Evolutionary conservation across 1,284 basidiomycete species (phyloP), one percentile per base, ranked within the genome.

Genomic region (Erythrobasidium hasegawianum): DNA sequence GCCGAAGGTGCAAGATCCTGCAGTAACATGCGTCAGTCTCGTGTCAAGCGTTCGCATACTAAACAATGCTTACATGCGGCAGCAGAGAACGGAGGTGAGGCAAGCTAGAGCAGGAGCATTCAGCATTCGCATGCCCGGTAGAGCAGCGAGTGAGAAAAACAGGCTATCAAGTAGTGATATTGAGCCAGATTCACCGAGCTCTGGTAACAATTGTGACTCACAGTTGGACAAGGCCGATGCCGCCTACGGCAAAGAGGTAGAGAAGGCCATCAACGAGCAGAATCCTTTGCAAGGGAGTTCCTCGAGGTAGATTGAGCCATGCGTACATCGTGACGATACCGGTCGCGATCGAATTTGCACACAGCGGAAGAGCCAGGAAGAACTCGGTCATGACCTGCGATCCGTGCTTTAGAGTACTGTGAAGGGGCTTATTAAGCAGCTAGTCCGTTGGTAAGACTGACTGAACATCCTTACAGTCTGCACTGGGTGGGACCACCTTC

Each of bases 21-120:
- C 8, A 41, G 16, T n/a, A n/a, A n/a, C n/a, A 20, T 8, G 29
- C 27, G 24, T 20, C 11, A 55, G 22, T 13, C 5, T 39, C 20
- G 18, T 3, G 16, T 33, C 39, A 14, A 53, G 45, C 10, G n/a
- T 14, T 29, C 11, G 14, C 1, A 38, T 11, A 52, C 24, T 14
- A 22, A 16, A 20, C 14, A 13, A 22, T 16, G 39, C 62, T 57
- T 39, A 65, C 62, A 65, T 52, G 9, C 56, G 62, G 38, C 62
- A 65, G 62, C 62, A 65, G n/a, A 65, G 41, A 18, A 65, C 62
- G 4, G 62, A 65, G 5, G 62, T 65, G 9, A 65, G 24, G 8
- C 55, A 49, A 5, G 57, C n/a, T 1, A 65, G 39, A 7, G 62
- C 62, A 18, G 62, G 40, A 4, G 43, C 45, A 41, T 65, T 65